Evolutionary conservation across 257 asterid species (phyloP).

Genomic region (Solanum sitiens): DNA sequence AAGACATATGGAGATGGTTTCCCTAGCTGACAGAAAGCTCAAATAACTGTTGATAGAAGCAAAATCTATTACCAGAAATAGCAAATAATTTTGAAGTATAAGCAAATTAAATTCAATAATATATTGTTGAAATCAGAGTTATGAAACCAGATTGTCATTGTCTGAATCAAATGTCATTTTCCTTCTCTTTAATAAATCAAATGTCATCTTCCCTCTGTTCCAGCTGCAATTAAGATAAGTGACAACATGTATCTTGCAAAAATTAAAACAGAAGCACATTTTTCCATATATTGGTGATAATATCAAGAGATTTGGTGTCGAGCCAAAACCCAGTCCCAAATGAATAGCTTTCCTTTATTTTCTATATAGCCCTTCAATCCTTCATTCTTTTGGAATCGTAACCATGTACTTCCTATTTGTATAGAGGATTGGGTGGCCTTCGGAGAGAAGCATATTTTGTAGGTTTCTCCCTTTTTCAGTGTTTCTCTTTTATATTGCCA

Average conservation of each 20-base stretch:
- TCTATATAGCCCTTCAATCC: neutral
- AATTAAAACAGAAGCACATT: neutral
- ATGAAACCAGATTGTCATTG: neutral
- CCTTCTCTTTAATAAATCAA: neutral
- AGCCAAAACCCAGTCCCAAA: neutral
- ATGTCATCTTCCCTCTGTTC: neutral
- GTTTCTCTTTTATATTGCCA: neutral
- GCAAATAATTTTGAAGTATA: neutral
- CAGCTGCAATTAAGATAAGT: neutral
- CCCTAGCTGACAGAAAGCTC: neutral
- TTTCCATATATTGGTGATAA: neutral
- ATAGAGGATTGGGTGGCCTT: neutral
- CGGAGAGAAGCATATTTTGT: neutral
- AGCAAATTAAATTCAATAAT: neutral
- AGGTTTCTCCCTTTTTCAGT: neutral
- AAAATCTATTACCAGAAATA: neutral
- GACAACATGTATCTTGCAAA: neutral
- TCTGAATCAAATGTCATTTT: neutral
- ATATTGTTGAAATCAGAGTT: neutral
- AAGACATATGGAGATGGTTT: neutral
- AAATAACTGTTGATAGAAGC: neutral
- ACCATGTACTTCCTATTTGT: neutral
- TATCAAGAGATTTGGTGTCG: neutral
- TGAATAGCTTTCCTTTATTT: neutral
- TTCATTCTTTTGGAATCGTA: neutral